phyloP scores from a whole-genome alignment of 2,329 filamentous ascomycete genomes.

The Trichoderma sp. region DNA sequence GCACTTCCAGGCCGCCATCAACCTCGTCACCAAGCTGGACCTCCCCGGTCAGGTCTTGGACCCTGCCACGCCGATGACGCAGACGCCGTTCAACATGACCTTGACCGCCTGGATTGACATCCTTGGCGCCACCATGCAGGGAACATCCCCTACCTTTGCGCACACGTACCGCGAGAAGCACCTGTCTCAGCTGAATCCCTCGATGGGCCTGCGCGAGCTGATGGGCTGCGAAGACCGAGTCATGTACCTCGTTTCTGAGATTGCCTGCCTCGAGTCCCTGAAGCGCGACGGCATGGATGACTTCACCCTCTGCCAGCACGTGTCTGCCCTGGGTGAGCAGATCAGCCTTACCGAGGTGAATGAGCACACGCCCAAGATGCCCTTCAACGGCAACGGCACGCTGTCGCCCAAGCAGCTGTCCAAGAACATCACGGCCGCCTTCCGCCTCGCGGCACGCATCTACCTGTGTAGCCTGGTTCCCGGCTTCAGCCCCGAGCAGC shows the following conservation, averaged over 20 bases:
- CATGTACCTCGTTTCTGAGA: slow-evolving; percentile 98
- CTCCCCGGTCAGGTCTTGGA: slow-evolving; percentile 69
- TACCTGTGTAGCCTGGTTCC: slow-evolving; percentile 96
- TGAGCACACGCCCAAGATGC: slow-evolving; percentile 60
- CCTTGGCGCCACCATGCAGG: slow-evolving; percentile 88
- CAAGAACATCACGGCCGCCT: slow-evolving; percentile 86
- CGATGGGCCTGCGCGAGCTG: slow-evolving; percentile 78
- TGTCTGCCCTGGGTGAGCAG: slow-evolving; percentile 83
- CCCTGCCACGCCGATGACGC: slow-evolving; percentile 53
- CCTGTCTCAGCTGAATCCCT: slow-evolving; percentile 64
- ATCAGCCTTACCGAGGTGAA: slow-evolving; percentile 77
- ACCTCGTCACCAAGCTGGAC: slow-evolving; percentile 81
- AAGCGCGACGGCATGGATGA: slow-evolving; percentile 83
- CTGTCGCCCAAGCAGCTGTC: slow-evolving; percentile 81
- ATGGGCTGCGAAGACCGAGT: slow-evolving; percentile 98
- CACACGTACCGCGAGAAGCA: slow-evolving; percentile 97
- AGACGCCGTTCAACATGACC: slow-evolving; percentile 92
- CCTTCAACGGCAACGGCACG: slow-evolving; percentile 69
- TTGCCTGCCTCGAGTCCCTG: slow-evolving; percentile 89
- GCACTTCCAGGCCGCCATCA: slow-evolving; percentile 90
- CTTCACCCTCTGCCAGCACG: slow-evolving; percentile 83
- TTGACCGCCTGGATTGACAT: slow-evolving; percentile 96
- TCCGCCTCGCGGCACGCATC: slow-evolving; percentile 89
- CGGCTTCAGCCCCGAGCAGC: slow-evolving; percentile 75
- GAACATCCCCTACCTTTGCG: slow-evolving; percentile 81